Conservation (phyloP, 768 basidiomycete species). For the Hortiboletus campestris region DNA sequence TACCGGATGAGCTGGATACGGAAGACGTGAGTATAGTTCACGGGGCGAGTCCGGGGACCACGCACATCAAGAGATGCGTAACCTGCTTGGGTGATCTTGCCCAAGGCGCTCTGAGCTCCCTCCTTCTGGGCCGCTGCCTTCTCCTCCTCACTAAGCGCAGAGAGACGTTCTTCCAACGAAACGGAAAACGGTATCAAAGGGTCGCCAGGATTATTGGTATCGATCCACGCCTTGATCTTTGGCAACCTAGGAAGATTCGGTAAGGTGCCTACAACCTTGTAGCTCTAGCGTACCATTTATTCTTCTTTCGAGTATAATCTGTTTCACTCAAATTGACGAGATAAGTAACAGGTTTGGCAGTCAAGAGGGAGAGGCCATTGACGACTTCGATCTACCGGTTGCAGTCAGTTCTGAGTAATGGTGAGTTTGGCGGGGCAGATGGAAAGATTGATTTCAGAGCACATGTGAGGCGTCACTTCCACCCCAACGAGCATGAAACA, state of each 20-base stretch:
- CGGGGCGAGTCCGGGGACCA: constrained; percentile 4
- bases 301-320: constrained; percentile 96
- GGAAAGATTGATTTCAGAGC: constrained; percentile 15
- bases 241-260: constrained; percentile 58
- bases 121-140: constrained; percentile 76
- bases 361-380: constrained; percentile 85
- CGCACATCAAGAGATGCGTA: constrained; percentile 82
- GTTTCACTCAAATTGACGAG: constrained; percentile 95
- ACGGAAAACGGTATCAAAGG: constrained; percentile 96
- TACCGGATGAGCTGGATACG: constrained; percentile 80
- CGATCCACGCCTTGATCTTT: constrained; percentile 98
- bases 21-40: not conserved
- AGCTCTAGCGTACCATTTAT: constrained; percentile 72
- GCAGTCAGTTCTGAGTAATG: constrained; percentile 10
- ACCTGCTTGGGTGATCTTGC: constrained; percentile 94
- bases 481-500: constrained; percentile 71
- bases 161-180: constrained; percentile 88
- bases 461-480: constrained; percentile 75
- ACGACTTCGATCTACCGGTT: constrained; percentile 77
- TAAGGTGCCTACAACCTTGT: not conserved
- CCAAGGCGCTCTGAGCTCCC: constrained; percentile 73
- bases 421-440: not conserved
- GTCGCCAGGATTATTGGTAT: constrained; percentile 94
- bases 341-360: constrained; percentile 96
- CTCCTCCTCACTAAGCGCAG: constrained; percentile 57